These are phyloP conservation scores for Eragrostis nindensis DNA, from an alignment of 176 grass and related monocot species.

Conservation along the genomic window DNA sequence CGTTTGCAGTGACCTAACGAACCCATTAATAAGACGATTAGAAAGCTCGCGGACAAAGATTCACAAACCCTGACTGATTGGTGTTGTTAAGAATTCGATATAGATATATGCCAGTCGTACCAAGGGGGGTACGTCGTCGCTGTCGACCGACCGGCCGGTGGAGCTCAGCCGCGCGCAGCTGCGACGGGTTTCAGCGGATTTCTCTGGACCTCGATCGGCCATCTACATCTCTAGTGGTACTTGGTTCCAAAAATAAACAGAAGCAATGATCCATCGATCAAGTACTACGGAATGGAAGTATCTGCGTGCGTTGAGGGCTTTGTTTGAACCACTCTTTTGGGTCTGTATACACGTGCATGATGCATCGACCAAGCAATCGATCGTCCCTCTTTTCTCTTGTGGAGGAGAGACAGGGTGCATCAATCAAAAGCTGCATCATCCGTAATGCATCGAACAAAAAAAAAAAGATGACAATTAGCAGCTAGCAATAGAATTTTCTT, in stretches of 20 bases:
- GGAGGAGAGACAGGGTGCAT: neutral
- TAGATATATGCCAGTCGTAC: neutral
- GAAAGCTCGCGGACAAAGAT: neutral
- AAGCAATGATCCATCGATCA: neutral
- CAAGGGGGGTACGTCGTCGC: slow-evolving; percentile 1
- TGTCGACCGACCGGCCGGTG: slow-evolving; percentile 3
- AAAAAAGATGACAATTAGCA: too few species aligned
- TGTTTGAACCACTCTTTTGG: slow-evolving; percentile 29
- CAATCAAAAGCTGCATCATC: neutral
- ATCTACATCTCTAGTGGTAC: neutral
- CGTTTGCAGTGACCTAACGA: neutral
- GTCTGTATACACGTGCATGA: neutral
- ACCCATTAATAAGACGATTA: neutral
- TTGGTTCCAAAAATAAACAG: neutral
- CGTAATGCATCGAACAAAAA: neutral
- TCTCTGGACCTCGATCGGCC: neutral
- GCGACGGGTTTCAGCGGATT: slow-evolving; percentile 15
- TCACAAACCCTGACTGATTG: neutral
- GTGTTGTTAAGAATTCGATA: neutral
- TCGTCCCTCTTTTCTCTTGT: neutral
- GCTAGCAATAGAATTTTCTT: too few species aligned
- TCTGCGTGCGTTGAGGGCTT: neutral
- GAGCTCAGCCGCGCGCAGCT: neutral
- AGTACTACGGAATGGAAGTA: neutral
- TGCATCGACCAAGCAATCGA: neutral